Base-by-base conservation (phyloP, 148 eudicot species). In the Spergularia marina region DNA sequence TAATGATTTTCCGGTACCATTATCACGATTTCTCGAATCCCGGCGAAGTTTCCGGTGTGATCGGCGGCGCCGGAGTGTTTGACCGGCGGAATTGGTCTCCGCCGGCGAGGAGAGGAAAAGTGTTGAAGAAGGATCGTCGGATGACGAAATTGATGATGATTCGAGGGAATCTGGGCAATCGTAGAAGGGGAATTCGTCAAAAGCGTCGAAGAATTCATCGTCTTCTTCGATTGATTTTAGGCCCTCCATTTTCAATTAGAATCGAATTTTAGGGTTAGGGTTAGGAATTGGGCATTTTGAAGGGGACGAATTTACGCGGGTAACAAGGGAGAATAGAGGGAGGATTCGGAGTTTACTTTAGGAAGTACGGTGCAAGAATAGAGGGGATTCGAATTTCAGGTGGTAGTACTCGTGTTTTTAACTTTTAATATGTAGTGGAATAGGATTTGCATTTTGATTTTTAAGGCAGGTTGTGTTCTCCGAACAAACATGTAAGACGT, bases 111-210 rank as follows among this genome's bases (percentile, higher is more conserved):
- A 49, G 62, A 64, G 65, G 75, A 76, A 69, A 39, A 53, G 36
- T 6, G 74, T 9, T 6, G 75, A 84, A 30, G 69, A 74, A 17
- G 73, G 8, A 51, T 51, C 12, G 56, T 68, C 57, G 18, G 41
- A 54, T 64, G 68, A 5, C 14, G 69, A 67, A 7, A 30, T 30
- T 30, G 49, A 34, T 16, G 58, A 44, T 21, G 63, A 7, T n/a
- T 49, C 55, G 68, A 23, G 5, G n/a, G 54, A 4, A 18, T 74
- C 76, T 15, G 68, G 10, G 73, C 85, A 85, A 75, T 88, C 86
- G 76, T 73, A 85, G 83, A 83, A 89, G 76, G 90, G 87, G 76
- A 89, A 87, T 15, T 89, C 92, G 30, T 85, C 88, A 25, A 56
- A 49, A 4, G 87, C 87, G 71, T 87, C 85, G 73, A 75, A n/a